phyloP scores from a whole-genome alignment of 805 yeast genomes.

The Kuraishia ogatae region DNA sequence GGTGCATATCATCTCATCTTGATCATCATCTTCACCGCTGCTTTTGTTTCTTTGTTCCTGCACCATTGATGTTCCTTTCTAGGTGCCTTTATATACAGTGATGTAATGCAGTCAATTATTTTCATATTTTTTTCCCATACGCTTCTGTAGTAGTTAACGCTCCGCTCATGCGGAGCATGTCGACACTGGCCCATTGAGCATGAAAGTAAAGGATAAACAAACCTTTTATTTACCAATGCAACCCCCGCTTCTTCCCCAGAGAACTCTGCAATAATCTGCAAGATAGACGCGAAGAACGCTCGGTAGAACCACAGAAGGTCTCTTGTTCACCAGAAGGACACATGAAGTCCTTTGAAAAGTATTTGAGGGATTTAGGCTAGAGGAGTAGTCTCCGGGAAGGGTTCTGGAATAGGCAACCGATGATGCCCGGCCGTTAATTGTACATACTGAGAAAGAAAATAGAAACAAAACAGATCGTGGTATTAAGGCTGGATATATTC shows the following conservation, averaged over 20 bases:
- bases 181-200: too few species aligned
- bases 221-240: background rate
- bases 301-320: background rate
- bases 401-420: background rate
- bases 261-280: background rate
- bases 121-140: too few species aligned
- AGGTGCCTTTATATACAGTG: background rate
- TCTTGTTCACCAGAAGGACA: background rate
- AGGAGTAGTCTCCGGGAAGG: background rate
- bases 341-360: too few species aligned
- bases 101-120: background rate
- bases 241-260: background rate
- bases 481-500: background rate
- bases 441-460: background rate
- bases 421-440: background rate
- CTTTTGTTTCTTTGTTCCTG: background rate
- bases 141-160: too few species aligned
- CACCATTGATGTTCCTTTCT: background rate
- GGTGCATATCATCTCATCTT: too few species aligned
- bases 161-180: too few species aligned
- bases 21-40: too few species aligned
- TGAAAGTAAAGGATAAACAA: too few species aligned
- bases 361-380: background rate
- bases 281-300: background rate
- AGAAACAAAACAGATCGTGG: background rate